Percentiles rank a stretch among this genome's conserved stretches.
Evolutionary conservation across 805 yeast genomes (phyloP).

Genomic region (Cyberlindnera suaveolens): DNA sequence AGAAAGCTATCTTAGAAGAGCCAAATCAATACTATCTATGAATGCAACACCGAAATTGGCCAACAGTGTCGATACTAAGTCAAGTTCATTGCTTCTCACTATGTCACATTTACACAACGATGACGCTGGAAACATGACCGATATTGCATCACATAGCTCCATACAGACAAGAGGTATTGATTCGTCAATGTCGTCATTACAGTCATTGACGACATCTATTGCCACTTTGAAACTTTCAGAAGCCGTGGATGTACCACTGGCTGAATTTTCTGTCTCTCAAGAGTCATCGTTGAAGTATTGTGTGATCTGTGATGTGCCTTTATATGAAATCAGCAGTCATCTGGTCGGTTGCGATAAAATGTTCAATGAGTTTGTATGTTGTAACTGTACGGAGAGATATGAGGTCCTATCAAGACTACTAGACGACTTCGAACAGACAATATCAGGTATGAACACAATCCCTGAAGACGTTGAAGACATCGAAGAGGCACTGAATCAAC

Average conservation of each 20-base stretch:
- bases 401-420: conserved; percentile 39
- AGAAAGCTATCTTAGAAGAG: conserved; percentile 9
- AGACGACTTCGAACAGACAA: conserved; percentile 31
- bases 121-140: background rate
- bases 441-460: conserved; percentile 8
- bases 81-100: background rate
- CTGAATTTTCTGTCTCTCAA: conserved; percentile 6
- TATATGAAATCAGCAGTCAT: conserved; percentile 51
- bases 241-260: conserved; percentile 3
- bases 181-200: background rate
- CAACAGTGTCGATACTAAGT: background rate
- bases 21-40: conserved; percentile 10
- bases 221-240: conserved; percentile 17
- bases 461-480: conserved; percentile 17
- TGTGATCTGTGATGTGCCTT: conserved; percentile 63
- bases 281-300: conserved; percentile 34
- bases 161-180: background rate
- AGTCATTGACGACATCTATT: conserved; percentile 5
- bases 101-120: background rate
- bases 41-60: background rate
- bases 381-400: conserved; percentile 52
- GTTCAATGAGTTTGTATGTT: conserved; percentile 52
- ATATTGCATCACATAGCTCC: background rate
- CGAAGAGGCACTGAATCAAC: conserved; percentile 14
- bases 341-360: conserved; percentile 18